phyloP scores from a whole-genome alignment of 2,329 filamentous ascomycete genomes.

The Diaporthe sp. region DNA sequence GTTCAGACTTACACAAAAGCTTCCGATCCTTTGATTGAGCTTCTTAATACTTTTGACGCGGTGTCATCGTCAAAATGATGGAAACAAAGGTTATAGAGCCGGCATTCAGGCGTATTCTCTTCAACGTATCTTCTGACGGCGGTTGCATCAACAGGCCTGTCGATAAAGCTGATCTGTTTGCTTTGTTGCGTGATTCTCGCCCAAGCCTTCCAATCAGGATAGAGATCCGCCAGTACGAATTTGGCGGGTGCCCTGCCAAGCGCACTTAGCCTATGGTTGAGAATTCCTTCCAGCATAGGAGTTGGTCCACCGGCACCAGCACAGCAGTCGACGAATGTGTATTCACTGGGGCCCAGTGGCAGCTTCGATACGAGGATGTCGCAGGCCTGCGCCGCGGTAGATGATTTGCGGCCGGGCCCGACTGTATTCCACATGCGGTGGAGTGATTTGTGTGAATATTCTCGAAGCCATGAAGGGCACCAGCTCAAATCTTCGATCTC shows the following conservation, averaged over 20 bases:
- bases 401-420: background rate
- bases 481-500: slow-evolving; percentile 7
- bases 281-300: background rate
- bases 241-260: slow-evolving; percentile 10
- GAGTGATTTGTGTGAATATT: slow-evolving; percentile 9
- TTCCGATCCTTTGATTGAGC: background rate
- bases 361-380: slow-evolving; percentile 4
- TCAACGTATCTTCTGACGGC: background rate
- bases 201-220: slow-evolving; percentile 20
- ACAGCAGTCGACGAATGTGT: slow-evolving; percentile 6
- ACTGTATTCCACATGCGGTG: slow-evolving; percentile 10
- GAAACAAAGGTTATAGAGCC: slow-evolving; percentile 9
- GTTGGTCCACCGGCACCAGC: slow-evolving; percentile 10
- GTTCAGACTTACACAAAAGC: slow-evolving; percentile 1
- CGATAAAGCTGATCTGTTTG: background rate
- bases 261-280: background rate
- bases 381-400: slow-evolving; percentile 1
- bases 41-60: background rate
- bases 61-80: slow-evolving; percentile 8
- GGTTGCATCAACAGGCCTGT: background rate
- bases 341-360: background rate
- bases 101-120: background rate
- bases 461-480: slow-evolving; percentile 17
- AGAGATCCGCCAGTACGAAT: slow-evolving; percentile 3
- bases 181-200: background rate